Evolutionary conservation across 2,329 filamentous ascomycete species (phyloP).

Genomic region (Aspergillus unguis): DNA sequence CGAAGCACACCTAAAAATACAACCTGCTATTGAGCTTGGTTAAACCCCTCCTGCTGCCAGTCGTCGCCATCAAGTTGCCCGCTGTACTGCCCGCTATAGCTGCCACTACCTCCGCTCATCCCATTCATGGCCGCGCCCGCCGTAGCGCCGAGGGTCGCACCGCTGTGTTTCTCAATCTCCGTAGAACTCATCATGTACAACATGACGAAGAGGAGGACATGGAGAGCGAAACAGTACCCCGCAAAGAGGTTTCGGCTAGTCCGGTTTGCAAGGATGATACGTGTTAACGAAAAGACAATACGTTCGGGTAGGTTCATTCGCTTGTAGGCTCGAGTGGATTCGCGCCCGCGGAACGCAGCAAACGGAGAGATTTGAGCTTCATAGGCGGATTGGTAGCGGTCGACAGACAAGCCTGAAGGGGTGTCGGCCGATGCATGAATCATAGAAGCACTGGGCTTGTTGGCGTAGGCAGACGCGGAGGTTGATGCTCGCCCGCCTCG

Average conservation of each 20-base stretch:
- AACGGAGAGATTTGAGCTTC: constrained; percentile 95
- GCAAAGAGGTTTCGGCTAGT: constrained; percentile 93
- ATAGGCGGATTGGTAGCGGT: constrained; percentile 87
- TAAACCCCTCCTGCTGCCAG: constrained; percentile 64
- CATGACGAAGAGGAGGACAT: constrained; percentile 81
- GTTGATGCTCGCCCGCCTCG: constrained; percentile 61
- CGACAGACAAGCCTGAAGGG: constrained; percentile 65
- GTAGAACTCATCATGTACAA: constrained; percentile 77
- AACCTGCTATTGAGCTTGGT: constrained; percentile 20
- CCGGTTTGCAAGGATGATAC: constrained; percentile 84
- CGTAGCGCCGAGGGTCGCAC: constrained; percentile 47
- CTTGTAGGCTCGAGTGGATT: constrained; percentile 85
- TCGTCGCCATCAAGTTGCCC: constrained; percentile 47
- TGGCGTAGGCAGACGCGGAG: constrained; percentile 59
- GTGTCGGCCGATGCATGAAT: constrained; percentile 59
- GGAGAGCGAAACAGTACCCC: constrained; percentile 81
- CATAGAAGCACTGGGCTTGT: constrained; percentile 72
- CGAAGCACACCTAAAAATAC: constrained; percentile 5
- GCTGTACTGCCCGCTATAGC: constrained; percentile 16
- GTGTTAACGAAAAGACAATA: constrained; percentile 82
- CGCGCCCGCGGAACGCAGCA: constrained; percentile 89
- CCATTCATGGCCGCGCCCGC: constrained; percentile 37
- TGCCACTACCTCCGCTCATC: constrained; percentile 23
- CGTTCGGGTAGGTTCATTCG: constrained; percentile 90
- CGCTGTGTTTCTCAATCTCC: constrained; percentile 62